These are phyloP conservation scores for Eucalyptus sp. DNA, from an alignment of 345 rosid species.

Conservation along the genomic window DNA sequence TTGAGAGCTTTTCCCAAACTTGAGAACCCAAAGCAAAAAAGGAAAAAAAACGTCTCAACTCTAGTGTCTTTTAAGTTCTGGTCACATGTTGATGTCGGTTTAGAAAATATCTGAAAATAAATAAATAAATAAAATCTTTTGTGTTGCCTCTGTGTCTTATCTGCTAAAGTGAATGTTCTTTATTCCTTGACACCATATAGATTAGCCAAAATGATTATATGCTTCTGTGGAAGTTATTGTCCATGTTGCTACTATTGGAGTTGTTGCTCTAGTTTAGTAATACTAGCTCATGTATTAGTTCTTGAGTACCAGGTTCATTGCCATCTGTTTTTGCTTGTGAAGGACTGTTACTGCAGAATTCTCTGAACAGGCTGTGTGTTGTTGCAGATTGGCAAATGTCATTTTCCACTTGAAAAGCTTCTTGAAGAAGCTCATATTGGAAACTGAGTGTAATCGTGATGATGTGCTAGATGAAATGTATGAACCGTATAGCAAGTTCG, in stretches of 20 bases:
- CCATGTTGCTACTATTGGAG: neutral
- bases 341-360: neutral
- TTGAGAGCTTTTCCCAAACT: neutral
- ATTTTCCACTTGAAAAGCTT: conserved; percentile 36
- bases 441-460: conserved; percentile 46
- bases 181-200: neutral
- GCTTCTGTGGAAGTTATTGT: no score
- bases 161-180: neutral
- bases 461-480: conserved; percentile 57
- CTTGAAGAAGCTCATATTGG: conserved; percentile 56
- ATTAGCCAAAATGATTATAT: neutral
- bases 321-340: neutral
- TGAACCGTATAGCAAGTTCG: conserved; percentile 39
- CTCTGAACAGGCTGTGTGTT: neutral
- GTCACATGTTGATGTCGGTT: neutral
- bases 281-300: neutral
- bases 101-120: neutral
- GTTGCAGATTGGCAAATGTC: conserved; percentile 36
- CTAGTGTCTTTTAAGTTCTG: neutral
- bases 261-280: neutral
- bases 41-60: neutral
- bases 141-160: neutral
- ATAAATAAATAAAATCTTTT: neutral
- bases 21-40: neutral
- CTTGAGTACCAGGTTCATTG: neutral